phyloP scores from a whole-genome alignment of 371 early-diverging fungal species.

The Mortierella sp. region DNA sequence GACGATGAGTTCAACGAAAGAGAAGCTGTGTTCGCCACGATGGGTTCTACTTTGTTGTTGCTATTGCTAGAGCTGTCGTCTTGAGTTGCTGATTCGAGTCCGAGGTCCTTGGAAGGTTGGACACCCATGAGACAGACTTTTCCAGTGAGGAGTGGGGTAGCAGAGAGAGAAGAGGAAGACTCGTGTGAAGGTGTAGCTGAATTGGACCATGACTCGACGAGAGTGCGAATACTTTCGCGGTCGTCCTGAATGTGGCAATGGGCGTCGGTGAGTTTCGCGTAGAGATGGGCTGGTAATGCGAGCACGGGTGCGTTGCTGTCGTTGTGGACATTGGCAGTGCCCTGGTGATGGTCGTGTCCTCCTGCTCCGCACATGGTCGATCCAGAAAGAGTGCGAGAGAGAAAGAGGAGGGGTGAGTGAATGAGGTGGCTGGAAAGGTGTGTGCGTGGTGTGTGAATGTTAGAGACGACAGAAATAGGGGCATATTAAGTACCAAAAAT shows the following conservation, averaged over 20 bases:
- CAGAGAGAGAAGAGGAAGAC: no score
- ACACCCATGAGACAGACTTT: constrained; percentile 57
- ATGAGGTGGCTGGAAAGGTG: neutral
- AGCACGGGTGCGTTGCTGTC: neutral
- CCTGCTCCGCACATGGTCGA: constrained; percentile 39
- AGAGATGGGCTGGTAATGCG: constrained; percentile 27
- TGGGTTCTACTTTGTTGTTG: neutral
- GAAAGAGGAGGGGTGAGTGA: no score
- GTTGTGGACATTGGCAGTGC: neutral
- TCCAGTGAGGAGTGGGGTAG: constrained; percentile 16
- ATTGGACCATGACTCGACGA: constrained; percentile 36
- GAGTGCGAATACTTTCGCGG: constrained; percentile 32
- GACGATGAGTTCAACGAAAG: constrained; percentile 16
- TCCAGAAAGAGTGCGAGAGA: neutral
- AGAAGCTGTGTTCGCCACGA: constrained; percentile 7
- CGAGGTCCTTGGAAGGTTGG: constrained; percentile 47
- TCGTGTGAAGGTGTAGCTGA: neutral
- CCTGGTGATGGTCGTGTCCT: constrained; percentile 14
- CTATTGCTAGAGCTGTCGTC: neutral
- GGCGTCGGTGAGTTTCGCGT: constrained; percentile 42
- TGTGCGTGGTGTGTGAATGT: neutral
- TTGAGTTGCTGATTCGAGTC: neutral
- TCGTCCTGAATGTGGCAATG: constrained; percentile 59
- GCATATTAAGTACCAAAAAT: neutral
- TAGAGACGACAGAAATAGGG: neutral